Evolutionary conservation across 2,329 filamentous ascomycete genomes (phyloP), one percentile per base, ranked within the genome.

Genomic region (Botrytis tulipae): DNA sequence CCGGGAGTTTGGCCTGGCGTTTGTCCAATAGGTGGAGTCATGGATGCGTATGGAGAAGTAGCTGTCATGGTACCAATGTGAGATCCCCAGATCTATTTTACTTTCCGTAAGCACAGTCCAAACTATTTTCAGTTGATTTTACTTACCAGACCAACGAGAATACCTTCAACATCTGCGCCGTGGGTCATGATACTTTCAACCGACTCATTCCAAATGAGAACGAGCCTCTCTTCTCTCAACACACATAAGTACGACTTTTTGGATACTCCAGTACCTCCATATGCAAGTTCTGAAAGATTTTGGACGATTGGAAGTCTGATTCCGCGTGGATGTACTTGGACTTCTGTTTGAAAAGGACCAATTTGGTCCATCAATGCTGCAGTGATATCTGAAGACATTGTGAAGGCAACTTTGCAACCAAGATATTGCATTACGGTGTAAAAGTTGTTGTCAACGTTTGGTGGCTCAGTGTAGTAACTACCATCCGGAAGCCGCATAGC

Each of bases 251-350:
- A 75, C 12, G 74, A 72, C 60, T 73, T 76, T 25, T 71, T 74
- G 20, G 67, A 73, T 10, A 75, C 68, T 16, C 25, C 46, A 18
- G 73, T 63, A 12, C 54, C 62, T n/a, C 62, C 72, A 20, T 62
- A 65, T 10, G 84, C 82, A 59, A 88, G 84, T 77, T 88, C 87
- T 72, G 84, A 83, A 25, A 89, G 81, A 9, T 87, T 87, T 70
- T 85, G 83, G 20, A 82, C 83, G 57, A 87, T 84, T 46, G 72
- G 70, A 32, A 77, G 71, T 65, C 61, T 76, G 29, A 75, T 67
- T 7, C 74, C 74, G 59, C 70, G 71, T 2, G 73, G 72, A 7
- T 73, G 60, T 8, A 77, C 70, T 51, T 73, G 68, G 2, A 77
- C n/a, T 46, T 76, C 76, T 4, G 73, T 74, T 54, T 77, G 76